Evolutionary conservation across 768 basidiomycete species (phyloP).

Genomic region (Mycena vitilis): DNA sequence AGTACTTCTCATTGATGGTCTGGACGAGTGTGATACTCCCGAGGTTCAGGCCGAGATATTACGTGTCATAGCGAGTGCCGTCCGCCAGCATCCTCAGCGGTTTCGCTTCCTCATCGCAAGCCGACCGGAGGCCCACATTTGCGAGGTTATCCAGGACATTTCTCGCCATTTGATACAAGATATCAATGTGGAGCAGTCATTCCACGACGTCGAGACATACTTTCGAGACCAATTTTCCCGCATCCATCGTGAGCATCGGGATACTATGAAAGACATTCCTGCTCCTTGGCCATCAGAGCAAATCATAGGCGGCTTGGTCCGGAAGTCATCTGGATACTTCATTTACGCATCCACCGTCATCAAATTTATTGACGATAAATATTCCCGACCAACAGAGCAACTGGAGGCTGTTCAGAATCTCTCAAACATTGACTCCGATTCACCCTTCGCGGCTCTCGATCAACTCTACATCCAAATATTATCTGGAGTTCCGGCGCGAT

Average conservation of each 20-base stretch:
- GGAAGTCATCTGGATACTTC: constrained; percentile 18
- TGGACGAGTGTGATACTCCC: background rate
- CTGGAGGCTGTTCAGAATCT: background rate
- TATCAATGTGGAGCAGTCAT: background rate
- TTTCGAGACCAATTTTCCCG: background rate
- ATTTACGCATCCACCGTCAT: constrained; percentile 10
- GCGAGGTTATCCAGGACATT: background rate
- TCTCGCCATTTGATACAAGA: background rate
- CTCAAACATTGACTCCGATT: too few species aligned
- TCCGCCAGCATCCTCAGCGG: background rate
- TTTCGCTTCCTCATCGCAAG: background rate
- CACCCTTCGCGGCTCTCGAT: too few species aligned
- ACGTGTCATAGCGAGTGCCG: background rate
- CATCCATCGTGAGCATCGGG: background rate
- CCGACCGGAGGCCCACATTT: background rate
- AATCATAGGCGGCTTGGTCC: background rate
- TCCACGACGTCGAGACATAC: background rate
- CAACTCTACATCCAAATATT: too few species aligned
- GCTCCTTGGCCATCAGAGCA: background rate
- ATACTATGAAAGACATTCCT: background rate
- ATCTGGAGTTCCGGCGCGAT: too few species aligned
- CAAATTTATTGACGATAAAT: constrained; percentile 1
- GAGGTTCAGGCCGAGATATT: background rate
- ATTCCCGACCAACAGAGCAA: background rate
- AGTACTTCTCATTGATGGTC: background rate